Conservation (phyloP, 352 stramenopile genomes). For the Phytophthora rubi region DNA sequence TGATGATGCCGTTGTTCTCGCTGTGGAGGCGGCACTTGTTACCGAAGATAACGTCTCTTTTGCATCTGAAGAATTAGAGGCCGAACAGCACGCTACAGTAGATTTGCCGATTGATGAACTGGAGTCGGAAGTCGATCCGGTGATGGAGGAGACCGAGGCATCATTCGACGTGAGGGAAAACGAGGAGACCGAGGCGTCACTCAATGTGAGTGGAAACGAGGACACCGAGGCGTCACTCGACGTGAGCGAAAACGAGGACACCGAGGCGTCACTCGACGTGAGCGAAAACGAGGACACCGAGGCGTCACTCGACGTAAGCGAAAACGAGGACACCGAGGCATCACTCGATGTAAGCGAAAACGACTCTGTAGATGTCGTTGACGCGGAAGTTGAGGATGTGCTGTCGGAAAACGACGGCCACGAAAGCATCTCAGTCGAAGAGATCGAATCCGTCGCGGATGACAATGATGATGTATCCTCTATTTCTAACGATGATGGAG, state of each 20-base stretch:
- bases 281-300: background rate
- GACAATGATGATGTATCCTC: background rate
- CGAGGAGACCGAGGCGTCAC: too few species aligned
- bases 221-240: too few species aligned
- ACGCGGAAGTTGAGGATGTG: background rate
- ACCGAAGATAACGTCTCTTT: slow-evolving; percentile 4
- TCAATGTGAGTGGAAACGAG: background rate
- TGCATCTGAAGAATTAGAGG: background rate
- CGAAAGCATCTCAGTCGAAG: background rate
- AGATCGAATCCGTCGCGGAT: slow-evolving; percentile 5
- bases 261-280: too few species aligned
- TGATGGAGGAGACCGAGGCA: slow-evolving; percentile 2
- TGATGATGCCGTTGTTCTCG: background rate
- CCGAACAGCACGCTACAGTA: background rate
- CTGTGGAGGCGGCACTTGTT: background rate
- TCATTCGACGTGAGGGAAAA: too few species aligned
- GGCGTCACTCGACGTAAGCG: too few species aligned
- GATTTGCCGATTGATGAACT: background rate
- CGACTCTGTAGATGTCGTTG: background rate
- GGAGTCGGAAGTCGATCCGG: background rate
- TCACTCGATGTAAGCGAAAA: background rate
- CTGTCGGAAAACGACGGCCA: background rate
- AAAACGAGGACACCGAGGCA: too few species aligned
- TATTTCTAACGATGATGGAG: slow-evolving; percentile 2
- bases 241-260: background rate